These are phyloP conservation scores for Blastocystis hominis DNA, from an alignment of 352 stramenopile genomes.

Conservation along the genomic window DNA sequence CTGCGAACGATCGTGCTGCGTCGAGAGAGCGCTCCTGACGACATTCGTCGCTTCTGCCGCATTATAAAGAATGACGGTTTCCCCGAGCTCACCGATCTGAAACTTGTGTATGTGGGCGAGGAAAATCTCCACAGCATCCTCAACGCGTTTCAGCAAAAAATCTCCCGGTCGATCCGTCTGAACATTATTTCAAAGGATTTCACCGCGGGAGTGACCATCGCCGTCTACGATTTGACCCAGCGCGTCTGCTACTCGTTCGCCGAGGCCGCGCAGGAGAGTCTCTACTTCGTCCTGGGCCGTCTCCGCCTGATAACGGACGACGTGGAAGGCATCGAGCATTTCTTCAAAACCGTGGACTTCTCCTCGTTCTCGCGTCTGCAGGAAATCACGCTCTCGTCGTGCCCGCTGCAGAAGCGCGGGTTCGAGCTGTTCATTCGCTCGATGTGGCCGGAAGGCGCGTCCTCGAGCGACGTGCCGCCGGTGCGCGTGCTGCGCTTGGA, in stretches of 20 bases:
- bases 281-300: background rate
- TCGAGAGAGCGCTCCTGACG: conserved; percentile 31
- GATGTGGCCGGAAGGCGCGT: conserved; percentile 35
- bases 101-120: conserved; percentile 51
- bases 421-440: conserved; percentile 47
- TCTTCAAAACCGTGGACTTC: conserved; percentile 55
- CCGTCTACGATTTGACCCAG: conserved; percentile 21
- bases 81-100: conserved; percentile 31
- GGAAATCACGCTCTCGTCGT: conserved; percentile 5
- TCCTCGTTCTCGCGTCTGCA: conserved; percentile 7
- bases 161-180: conserved; percentile 2
- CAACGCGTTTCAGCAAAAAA: conserved; percentile 9
- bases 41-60: conserved; percentile 28
- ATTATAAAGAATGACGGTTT: conserved; percentile 56
- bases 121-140: conserved; percentile 21
- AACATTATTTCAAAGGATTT: background rate
- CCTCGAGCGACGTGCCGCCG: background rate
- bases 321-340: conserved; percentile 30
- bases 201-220: background rate
- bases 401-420: conserved; percentile 18
- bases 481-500: background rate
- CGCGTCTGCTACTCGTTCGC: conserved; percentile 41
- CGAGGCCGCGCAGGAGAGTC: conserved; percentile 7
- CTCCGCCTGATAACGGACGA: conserved; percentile 3
- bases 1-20: conserved; percentile 15